Evolutionary conservation across 306 rosid species (phyloP).

Genomic region (Ormosia emarginata): DNA sequence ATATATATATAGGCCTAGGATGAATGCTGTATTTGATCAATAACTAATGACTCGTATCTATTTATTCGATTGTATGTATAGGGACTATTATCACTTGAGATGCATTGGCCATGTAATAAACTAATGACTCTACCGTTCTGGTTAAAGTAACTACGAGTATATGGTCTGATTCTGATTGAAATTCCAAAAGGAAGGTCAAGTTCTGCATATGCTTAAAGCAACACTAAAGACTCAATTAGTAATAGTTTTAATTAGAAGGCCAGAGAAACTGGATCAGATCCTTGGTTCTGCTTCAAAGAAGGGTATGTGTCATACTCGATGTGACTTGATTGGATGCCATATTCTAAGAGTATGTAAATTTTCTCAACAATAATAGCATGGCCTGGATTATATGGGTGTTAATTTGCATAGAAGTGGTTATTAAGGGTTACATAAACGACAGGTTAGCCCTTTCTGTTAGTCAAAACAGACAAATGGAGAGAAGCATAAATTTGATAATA

Average conservation of each 20-base stretch:
- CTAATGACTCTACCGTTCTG: neutral
- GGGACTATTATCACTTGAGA: neutral
- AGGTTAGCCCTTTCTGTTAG: neutral
- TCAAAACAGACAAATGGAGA: neutral
- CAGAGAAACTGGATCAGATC: neutral
- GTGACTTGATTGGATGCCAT: neutral
- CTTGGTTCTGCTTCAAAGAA: neutral
- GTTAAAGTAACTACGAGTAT: neutral
- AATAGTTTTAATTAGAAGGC: neutral
- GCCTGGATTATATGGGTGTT: neutral
- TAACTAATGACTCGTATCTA: conserved; percentile 1
- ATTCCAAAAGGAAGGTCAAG: neutral
- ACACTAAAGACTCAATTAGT: neutral
- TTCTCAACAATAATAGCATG: neutral
- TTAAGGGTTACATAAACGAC: neutral
- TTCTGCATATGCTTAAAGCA: neutral
- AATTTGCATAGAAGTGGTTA: neutral
- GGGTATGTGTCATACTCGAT: neutral
- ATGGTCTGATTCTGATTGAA: neutral
- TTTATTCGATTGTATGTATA: neutral
- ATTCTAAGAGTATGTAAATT: neutral
- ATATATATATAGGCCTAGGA: conserved; percentile 15
- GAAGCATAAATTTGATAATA: neutral
- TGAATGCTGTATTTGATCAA: conserved; percentile 4
- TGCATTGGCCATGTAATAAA: conserved; percentile 18